Base-by-base conservation (phyloP, 768 basidiomycete genomes). In the Xerocomus potaroensis region DNA sequence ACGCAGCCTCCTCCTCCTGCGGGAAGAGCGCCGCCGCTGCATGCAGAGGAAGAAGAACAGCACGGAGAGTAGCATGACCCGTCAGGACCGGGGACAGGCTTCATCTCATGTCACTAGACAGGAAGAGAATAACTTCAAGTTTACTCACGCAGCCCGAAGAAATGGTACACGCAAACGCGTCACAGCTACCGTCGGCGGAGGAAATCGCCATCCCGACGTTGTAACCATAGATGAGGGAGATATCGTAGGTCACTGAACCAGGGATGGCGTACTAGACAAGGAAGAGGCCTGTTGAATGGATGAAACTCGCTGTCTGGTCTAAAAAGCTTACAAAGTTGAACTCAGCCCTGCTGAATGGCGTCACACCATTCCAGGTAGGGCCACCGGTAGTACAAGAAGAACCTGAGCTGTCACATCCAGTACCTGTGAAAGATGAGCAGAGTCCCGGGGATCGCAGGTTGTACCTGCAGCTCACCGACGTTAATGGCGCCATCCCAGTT, bases 141-240 rank as follows among this genome's bases (percentile, higher is more conserved):
- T 63, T 62, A 34, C n/a, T n/a, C n/a, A 64, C 65, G 31, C 63
- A 67, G 26, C 65, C 60, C 0, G 65, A 67, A 24, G 41, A 35
- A 22, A 64, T 63, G 5, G 58, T 67, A 30, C 65, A 64, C n/a
- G 65, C 63, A 22, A 61, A 64, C 14, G 49, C 52, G 10, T 65
- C 63, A 15, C 63, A 64, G 41, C 44, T 36, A 2, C 7, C 0
- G 30, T 67, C 58, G 2, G 55, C 43, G 0, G 65, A 65, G 18
- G 63, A 67, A 12, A 64, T 67, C 40, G 65, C n/a, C 65, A 64
- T 64, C 23, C 63, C 63, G 16, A 67, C 63, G 11, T 67, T 67
- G 47, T 64, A 64, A 0, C 63, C 65, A 9, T 67, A 67, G 47
- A 64, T 67, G 41, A 64, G 54, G 16, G 63, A 67, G 19, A 67